These are phyloP conservation scores for Phytophthora sp. DNA, from an alignment of 352 stramenopile species.

Conservation along the genomic window DNA sequence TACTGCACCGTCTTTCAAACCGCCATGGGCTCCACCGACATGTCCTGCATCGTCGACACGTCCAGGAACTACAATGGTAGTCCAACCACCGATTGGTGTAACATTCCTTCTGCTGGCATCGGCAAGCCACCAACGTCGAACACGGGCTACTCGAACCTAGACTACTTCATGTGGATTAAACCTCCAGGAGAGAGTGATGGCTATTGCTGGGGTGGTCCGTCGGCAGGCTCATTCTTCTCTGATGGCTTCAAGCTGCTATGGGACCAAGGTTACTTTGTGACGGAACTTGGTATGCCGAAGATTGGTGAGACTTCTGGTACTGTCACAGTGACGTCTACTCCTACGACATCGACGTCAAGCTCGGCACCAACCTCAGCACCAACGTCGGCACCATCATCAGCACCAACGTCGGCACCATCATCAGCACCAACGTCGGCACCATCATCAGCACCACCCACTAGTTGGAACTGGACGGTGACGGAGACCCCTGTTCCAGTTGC, in stretches of 20 bases:
- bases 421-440: not conserved
- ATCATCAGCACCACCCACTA: no score
- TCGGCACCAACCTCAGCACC: not conserved
- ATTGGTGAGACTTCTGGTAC: slow-evolving; percentile 23
- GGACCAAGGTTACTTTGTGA: slow-evolving; percentile 70
- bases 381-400: not conserved
- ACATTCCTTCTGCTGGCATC: slow-evolving; percentile 61
- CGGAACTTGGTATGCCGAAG: slow-evolving; percentile 34
- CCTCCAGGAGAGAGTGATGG: slow-evolving; percentile 68
- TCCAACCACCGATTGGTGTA: slow-evolving; percentile 62
- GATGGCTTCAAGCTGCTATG: slow-evolving; percentile 57
- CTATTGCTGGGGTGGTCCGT: slow-evolving; percentile 49
- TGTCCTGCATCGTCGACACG: slow-evolving; percentile 69
- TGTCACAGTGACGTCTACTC: slow-evolving; percentile 1
- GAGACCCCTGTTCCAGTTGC: not conserved
- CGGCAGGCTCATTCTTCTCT: slow-evolving; percentile 58
- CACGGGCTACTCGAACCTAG: slow-evolving; percentile 55
- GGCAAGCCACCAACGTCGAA: slow-evolving; percentile 55
- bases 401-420: not conserved
- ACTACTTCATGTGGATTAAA: slow-evolving; percentile 82
- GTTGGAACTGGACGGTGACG: not conserved
- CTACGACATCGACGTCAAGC: not conserved
- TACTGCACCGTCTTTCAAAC: slow-evolving; percentile 65
- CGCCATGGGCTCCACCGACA: slow-evolving; percentile 39
- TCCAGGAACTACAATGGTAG: slow-evolving; percentile 68